These are phyloP conservation scores for Houttuynia cordata DNA, from an alignment of 164 flowering plant genomes.

Conservation along the genomic window DNA sequence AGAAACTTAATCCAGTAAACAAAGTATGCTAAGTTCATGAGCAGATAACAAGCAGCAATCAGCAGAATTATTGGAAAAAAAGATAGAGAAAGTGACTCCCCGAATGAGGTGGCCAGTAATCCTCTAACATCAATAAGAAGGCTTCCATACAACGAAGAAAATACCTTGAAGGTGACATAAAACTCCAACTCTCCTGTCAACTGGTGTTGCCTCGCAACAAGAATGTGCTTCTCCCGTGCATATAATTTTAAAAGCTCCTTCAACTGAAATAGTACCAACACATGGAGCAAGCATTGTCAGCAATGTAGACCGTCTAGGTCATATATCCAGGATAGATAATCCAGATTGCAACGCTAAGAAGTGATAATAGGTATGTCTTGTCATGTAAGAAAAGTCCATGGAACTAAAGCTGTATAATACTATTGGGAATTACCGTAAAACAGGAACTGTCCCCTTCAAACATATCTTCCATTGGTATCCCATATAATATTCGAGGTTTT, in stretches of 20 bases:
- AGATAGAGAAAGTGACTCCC: not conserved
- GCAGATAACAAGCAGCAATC: too few relatives aligned
- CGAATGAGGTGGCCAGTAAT: not conserved
- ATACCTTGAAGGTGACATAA: constrained; percentile 71
- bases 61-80: not conserved
- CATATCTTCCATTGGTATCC: constrained; percentile 60
- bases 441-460: constrained; percentile 33
- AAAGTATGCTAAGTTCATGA: too few relatives aligned
- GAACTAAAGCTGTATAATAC: not conserved
- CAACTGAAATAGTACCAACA: constrained; percentile 28
- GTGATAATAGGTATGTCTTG: not conserved
- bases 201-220: constrained; percentile 29
- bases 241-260: constrained; percentile 45
- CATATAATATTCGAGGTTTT: constrained; percentile 65
- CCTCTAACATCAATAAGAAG: not conserved
- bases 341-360: not conserved
- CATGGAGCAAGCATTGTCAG: not conserved
- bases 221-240: constrained; percentile 54
- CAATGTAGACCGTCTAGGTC: not conserved
- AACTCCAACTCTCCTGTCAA: constrained; percentile 29
- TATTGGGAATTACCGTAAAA: constrained; percentile 28
- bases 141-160: not conserved
- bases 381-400: not conserved
- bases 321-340: not conserved
- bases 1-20: not conserved